Conservation (phyloP, 495 filamentous ascomycete genomes). For the Terfezia claveryi region DNA sequence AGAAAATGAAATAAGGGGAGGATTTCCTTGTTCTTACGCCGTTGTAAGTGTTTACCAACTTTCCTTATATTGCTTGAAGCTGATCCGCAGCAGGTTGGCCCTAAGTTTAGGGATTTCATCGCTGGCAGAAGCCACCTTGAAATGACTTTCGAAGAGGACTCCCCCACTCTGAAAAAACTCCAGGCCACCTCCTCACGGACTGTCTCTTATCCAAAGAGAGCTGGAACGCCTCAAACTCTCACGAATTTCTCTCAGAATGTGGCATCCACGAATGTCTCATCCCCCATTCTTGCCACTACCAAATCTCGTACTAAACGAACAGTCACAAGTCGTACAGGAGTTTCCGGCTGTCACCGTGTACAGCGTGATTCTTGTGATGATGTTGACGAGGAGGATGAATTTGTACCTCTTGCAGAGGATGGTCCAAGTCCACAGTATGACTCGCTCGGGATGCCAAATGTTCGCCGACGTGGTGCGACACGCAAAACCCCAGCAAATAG, state of each 20-base stretch:
- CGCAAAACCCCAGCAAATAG: neutral
- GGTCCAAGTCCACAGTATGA: neutral
- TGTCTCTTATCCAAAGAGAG: too few relatives aligned
- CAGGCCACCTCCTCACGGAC: neutral
- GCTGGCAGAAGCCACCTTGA: neutral
- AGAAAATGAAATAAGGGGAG: constrained; percentile 26
- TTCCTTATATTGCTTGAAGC: too few relatives aligned
- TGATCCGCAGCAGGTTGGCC: neutral
- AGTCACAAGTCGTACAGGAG: too few relatives aligned
- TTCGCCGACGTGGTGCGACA: too few relatives aligned
- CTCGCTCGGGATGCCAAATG: neutral
- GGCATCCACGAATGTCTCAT: neutral
- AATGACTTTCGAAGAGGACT: neutral
- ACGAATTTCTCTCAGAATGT: neutral
- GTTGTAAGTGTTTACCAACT: neutral
- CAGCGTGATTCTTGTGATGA: neutral
- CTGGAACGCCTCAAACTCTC: too few relatives aligned
- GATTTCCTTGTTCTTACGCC: constrained; percentile 22
- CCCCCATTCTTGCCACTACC: neutral
- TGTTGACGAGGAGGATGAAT: neutral
- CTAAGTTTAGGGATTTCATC: neutral
- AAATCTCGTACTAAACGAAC: too few relatives aligned
- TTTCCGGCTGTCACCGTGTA: too few relatives aligned
- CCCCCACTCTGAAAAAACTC: neutral
- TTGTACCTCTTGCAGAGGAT: neutral